Conservation (phyloP, 257 asterid genomes). For the Solanum corneliomulleri region DNA sequence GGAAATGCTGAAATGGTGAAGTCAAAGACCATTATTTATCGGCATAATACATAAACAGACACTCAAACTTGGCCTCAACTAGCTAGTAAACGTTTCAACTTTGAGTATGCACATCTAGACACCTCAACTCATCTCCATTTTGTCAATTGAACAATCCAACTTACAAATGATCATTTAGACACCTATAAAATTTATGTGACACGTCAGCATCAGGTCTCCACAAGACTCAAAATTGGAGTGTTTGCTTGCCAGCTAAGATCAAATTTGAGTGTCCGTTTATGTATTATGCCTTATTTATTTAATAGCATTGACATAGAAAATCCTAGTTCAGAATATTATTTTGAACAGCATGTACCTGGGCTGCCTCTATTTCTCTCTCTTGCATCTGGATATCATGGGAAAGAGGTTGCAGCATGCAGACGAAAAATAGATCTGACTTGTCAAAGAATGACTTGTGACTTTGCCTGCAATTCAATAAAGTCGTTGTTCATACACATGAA, state of each 20-base stretch:
- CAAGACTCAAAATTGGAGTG: background rate
- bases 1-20: background rate
- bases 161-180: background rate
- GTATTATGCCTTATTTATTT: background rate
- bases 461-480: constrained; percentile 39
- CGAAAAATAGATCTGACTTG: constrained; percentile 80
- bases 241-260: background rate
- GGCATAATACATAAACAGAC: background rate
- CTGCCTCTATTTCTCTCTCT: constrained; percentile 90
- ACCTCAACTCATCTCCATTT: background rate
- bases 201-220: background rate
- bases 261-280: background rate
- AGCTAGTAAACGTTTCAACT: background rate
- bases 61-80: background rate
- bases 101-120: background rate
- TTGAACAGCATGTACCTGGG: constrained; percentile 43
- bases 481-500: background rate
- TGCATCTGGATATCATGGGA: constrained; percentile 60
- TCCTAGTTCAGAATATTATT: background rate
- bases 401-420: constrained; percentile 86
- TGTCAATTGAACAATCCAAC: background rate
- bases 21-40: background rate
- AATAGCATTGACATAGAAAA: background rate
- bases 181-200: background rate
- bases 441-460: constrained; percentile 74